phyloP scores from a whole-genome alignment of 371 early-diverging fungal genomes.

The Umbelopsis sp. region DNA sequence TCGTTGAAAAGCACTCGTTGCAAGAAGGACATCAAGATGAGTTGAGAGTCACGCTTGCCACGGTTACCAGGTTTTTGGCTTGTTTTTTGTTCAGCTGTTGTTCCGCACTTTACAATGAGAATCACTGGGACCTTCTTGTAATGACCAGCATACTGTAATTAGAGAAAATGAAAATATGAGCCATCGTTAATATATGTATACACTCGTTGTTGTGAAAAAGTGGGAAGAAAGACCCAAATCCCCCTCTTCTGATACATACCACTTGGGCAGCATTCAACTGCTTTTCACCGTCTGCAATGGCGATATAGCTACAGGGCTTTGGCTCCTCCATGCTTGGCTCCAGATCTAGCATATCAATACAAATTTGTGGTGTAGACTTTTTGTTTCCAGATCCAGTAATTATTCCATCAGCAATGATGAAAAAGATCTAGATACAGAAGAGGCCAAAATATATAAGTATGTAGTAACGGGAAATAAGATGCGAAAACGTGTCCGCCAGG shows the following conservation, averaged over 20 bases:
- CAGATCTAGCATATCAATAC: slow-evolving; percentile 57
- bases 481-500: not conserved
- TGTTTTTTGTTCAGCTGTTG: slow-evolving; percentile 44
- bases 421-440: slow-evolving; percentile 32
- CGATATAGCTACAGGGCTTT: slow-evolving; percentile 69
- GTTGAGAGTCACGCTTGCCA: slow-evolving; percentile 90
- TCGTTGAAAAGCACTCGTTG: slow-evolving; percentile 74
- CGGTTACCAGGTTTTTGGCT: slow-evolving; percentile 71
- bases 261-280: slow-evolving; percentile 87
- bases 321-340: slow-evolving; percentile 42
- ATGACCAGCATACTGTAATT: slow-evolving; percentile 67
- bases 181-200: not conserved
- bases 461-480: slow-evolving; percentile 19
- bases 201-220: not conserved
- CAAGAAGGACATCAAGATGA: slow-evolving; percentile 85
- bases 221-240: no score
- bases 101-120: slow-evolving; percentile 64
- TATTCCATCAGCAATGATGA: slow-evolving; percentile 56
- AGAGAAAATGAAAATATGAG: not conserved
- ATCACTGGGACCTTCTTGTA: slow-evolving; percentile 66
- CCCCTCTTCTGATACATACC: slow-evolving; percentile 12
- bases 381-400: slow-evolving; percentile 62
- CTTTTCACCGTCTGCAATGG: slow-evolving; percentile 81
- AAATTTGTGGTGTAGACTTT: slow-evolving; percentile 65
- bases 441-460: slow-evolving; percentile 56